A percentile compares a stretch with the other conserved stretches of the same genome.
phyloP scores from a whole-genome alignment of 2,329 filamentous ascomycete species.

The Daldinia sp. region DNA sequence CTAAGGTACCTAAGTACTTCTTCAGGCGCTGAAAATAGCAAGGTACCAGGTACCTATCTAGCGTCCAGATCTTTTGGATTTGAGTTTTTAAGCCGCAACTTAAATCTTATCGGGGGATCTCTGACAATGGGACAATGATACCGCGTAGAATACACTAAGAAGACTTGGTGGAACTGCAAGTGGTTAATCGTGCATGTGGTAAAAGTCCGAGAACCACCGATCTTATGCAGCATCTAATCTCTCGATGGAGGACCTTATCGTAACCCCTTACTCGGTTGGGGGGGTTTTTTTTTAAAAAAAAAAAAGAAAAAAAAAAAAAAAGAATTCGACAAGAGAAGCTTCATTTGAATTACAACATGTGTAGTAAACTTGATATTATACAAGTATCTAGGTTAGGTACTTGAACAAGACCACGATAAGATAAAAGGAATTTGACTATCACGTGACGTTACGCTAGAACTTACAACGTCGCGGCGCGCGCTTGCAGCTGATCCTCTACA shows the following conservation, averaged over 20 bases:
- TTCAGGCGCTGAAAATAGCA: not conserved
- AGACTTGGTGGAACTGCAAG: not conserved
- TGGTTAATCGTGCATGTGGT: not conserved
- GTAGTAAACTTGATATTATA: too few species aligned
- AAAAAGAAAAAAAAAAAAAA: too few species aligned
- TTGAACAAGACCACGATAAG: too few species aligned
- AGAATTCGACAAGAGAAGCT: too few species aligned
- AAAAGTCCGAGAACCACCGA: not conserved
- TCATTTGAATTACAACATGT: too few species aligned
- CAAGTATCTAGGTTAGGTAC: too few species aligned
- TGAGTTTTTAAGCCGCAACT: conserved; percentile 20
- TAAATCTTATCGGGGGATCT: not conserved
- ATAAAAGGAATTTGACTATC: conserved; percentile 1
- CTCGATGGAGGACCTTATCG: not conserved
- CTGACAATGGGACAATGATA: not conserved
- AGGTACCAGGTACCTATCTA: too few species aligned
- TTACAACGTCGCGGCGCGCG: conserved; percentile 36
- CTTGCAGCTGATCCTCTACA: conserved; percentile 16
- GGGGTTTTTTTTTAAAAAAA: too few species aligned
- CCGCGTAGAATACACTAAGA: not conserved
- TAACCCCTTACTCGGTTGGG: not conserved
- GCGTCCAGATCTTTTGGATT: not conserved
- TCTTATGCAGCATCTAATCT: not conserved
- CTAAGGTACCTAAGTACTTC: not conserved
- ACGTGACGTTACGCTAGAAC: conserved; percentile 26